These are phyloP conservation scores for Chrysosporium queenslandicum DNA, from an alignment of 2,329 filamentous ascomycete species.

Conservation along the genomic window DNA sequence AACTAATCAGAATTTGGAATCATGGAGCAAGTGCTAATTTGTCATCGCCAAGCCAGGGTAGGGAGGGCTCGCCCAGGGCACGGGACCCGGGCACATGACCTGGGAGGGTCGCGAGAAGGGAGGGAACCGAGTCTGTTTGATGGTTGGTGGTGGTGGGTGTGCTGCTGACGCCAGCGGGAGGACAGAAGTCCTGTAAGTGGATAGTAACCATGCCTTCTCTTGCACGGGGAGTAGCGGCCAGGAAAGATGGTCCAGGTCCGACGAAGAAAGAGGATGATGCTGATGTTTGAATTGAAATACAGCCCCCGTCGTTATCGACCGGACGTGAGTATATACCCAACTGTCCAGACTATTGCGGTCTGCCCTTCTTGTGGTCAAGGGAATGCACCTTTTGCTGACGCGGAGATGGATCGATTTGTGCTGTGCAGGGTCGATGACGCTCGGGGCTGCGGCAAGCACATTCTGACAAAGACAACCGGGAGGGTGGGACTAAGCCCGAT, in stretches of 20 bases:
- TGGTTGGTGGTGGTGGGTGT: not conserved
- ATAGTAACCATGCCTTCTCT: not conserved
- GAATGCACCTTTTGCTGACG: no score
- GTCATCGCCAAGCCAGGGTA: constrained; percentile 9
- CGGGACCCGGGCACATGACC: constrained; percentile 18
- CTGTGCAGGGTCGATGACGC: no score
- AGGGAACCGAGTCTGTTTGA: not conserved
- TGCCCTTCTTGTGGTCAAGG: no score
- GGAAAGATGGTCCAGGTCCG: not conserved
- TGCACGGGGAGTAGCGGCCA: not conserved
- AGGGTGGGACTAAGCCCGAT: not conserved
- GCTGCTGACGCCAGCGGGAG: not conserved
- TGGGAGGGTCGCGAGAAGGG: not conserved
- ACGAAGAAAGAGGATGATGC: not conserved
- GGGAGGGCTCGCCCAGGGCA: constrained; percentile 12
- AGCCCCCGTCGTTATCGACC: no score
- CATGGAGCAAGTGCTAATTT: constrained; percentile 1
- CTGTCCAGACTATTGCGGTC: no score
- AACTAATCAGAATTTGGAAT: not conserved
- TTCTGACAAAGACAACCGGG: not conserved
- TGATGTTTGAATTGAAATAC: no score
- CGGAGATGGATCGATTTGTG: no score
- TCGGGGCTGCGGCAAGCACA: no score
- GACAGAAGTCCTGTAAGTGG: not conserved
- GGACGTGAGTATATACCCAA: no score